A percentile compares a stretch with the other conserved stretches of the same genome.
Conservation (phyloP, 2,329 filamentous ascomycete species). For the Exophiala phaeomuriformis region DNA sequence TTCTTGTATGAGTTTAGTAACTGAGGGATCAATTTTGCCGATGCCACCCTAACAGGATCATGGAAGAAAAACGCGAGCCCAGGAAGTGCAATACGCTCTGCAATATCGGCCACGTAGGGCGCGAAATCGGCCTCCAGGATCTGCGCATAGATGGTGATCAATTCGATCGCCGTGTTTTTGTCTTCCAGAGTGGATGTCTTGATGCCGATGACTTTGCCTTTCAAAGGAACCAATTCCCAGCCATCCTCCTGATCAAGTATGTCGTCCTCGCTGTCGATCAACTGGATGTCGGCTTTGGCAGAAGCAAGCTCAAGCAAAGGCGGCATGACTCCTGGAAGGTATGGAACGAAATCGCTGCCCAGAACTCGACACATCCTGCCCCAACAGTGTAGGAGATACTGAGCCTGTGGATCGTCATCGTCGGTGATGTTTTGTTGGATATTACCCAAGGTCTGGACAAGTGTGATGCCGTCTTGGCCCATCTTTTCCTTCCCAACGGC, state of each 20-base stretch:
- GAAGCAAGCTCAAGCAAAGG: constrained; percentile 83
- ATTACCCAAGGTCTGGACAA: constrained; percentile 78
- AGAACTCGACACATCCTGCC: constrained; percentile 96
- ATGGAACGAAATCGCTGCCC: constrained; percentile 82
- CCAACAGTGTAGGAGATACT: constrained; percentile 98
- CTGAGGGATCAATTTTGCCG: constrained; percentile 88
- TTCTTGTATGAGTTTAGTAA: constrained; percentile 92
- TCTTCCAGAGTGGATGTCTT: constrained; percentile 94
- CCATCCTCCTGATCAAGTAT: constrained; percentile 88
- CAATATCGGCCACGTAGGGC: constrained; percentile 82
- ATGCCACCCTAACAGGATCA: constrained; percentile 89
- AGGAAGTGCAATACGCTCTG: constrained; percentile 92
- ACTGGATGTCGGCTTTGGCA: constrained; percentile 93
- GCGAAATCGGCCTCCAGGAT: constrained; percentile 90
- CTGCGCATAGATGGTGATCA: constrained; percentile 94
- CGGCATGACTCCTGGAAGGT: constrained; percentile 87
- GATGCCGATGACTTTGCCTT: constrained; percentile 97
- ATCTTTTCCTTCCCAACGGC: constrained; percentile 92
- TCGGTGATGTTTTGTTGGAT: constrained; percentile 84
- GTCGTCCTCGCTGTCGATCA: constrained; percentile 91
- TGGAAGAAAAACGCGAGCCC: constrained; percentile 98
- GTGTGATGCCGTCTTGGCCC: constrained; percentile 73
- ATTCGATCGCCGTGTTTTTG: constrained; percentile 99
- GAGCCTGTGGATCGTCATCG: constrained; percentile 87
- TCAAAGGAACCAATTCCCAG: constrained; percentile 94